phyloP scores from a whole-genome alignment of 2,329 filamentous ascomycete species.

The Emydomyces testavorans region DNA sequence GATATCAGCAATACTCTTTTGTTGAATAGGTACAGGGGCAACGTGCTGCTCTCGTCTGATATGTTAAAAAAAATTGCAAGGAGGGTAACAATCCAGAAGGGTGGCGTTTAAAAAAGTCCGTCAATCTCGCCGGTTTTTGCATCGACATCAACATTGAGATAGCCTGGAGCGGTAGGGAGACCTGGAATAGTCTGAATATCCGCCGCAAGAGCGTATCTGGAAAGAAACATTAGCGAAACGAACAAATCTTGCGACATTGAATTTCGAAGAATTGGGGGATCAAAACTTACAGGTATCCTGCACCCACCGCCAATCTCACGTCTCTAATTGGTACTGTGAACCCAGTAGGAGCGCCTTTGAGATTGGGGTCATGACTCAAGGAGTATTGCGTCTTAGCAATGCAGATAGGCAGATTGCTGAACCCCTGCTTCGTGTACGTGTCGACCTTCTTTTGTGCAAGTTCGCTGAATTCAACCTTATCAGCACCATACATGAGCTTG shows the following conservation, averaged over 20 bases:
- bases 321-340: slow-evolving; percentile 93
- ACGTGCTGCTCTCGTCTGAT: no score
- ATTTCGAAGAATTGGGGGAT: slow-evolving; percentile 1
- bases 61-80: neutral
- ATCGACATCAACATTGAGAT: slow-evolving; percentile 81
- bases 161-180: slow-evolving; percentile 85
- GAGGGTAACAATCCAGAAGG: no score
- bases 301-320: slow-evolving; percentile 85
- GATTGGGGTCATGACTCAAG: slow-evolving; percentile 76
- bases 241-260: neutral
- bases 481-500: slow-evolving; percentile 87
- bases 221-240: slow-evolving; percentile 27
- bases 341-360: slow-evolving; percentile 89
- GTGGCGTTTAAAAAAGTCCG: slow-evolving; percentile 63
- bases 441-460: slow-evolving; percentile 93
- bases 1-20: no score
- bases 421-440: slow-evolving; percentile 83
- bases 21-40: neutral
- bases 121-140: slow-evolving; percentile 73
- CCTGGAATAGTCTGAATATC: slow-evolving; percentile 98
- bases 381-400: slow-evolving; percentile 98
- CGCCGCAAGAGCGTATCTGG: slow-evolving; percentile 77
- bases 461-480: slow-evolving; percentile 81
- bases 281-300: slow-evolving; percentile 66
- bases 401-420: slow-evolving; percentile 86